Evolutionary conservation across 768 basidiomycete genomes (phyloP).

Genomic region (Suillus ampliporus): DNA sequence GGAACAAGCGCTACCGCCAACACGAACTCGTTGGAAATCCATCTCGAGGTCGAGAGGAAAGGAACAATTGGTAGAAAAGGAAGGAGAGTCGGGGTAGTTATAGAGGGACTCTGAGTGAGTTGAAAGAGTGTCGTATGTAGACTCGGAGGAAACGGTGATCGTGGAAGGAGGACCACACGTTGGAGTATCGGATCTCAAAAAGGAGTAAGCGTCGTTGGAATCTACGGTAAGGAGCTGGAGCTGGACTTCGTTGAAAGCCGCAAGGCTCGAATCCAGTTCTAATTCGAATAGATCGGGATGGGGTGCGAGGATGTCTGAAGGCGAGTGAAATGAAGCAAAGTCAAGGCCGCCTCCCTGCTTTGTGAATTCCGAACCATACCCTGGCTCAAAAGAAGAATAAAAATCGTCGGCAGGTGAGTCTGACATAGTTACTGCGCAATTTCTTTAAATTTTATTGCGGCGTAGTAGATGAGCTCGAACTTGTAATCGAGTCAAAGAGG

Average conservation of each 20-base stretch:
- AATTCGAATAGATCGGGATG: slow-evolving; percentile 84
- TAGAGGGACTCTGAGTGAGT: slow-evolving; percentile 73
- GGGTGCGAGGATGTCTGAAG: slow-evolving; percentile 75
- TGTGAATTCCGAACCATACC: slow-evolving; percentile 43
- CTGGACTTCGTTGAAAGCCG: slow-evolving; percentile 66
- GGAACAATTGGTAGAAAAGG: slow-evolving; percentile 55
- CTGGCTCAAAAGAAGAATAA: slow-evolving; percentile 39
- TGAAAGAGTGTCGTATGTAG: slow-evolving; percentile 72
- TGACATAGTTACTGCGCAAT: slow-evolving; percentile 40
- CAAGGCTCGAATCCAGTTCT: slow-evolving; percentile 76
- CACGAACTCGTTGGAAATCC: slow-evolving; percentile 68
- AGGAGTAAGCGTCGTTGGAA: slow-evolving; percentile 67
- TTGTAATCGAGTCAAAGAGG: slow-evolving; percentile 19
- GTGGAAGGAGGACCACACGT: slow-evolving; percentile 76
- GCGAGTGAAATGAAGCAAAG: slow-evolving; percentile 72
- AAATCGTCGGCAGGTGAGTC: slow-evolving; percentile 38
- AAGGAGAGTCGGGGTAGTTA: slow-evolving; percentile 63
- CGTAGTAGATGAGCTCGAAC: not conserved
- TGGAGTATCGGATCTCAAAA: slow-evolving; percentile 66
- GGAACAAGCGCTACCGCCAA: slow-evolving; percentile 51
- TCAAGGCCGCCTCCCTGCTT: slow-evolving; percentile 55
- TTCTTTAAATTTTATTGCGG: slow-evolving; percentile 19
- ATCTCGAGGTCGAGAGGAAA: slow-evolving; percentile 74
- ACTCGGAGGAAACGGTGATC: slow-evolving; percentile 81
- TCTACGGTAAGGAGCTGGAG: slow-evolving; percentile 68